Evolutionary conservation across 2,329 filamentous ascomycete genomes (phyloP).

Genomic region (Pseudopyrenochaeta lycopersici): DNA sequence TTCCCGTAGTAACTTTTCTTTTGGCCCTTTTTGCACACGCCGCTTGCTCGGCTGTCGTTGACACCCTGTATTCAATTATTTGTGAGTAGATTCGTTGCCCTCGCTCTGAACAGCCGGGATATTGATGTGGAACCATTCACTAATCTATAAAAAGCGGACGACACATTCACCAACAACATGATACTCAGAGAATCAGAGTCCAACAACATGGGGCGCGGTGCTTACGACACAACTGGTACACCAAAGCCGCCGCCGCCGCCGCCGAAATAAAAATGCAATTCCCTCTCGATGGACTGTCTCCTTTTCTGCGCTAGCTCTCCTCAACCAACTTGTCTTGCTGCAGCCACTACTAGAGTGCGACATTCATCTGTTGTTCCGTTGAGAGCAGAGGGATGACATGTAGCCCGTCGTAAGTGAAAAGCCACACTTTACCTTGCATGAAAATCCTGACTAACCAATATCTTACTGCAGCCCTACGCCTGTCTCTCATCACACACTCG

Average conservation of each 20-base stretch:
- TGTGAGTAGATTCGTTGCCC: slow-evolving; percentile 26
- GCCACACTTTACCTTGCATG: slow-evolving; percentile 38
- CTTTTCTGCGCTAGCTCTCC: slow-evolving; percentile 5
- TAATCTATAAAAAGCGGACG: slow-evolving; percentile 47
- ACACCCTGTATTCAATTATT: slow-evolving; percentile 25
- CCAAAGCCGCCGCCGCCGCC: slow-evolving; percentile 55
- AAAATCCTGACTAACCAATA: slow-evolving; percentile 39
- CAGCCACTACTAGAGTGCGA: neutral
- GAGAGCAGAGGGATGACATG: slow-evolving; percentile 43
- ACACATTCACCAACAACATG: slow-evolving; percentile 45
- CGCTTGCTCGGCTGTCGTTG: slow-evolving; percentile 32
- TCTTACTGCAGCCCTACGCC: slow-evolving; percentile 35
- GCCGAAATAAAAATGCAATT: slow-evolving; percentile 44
- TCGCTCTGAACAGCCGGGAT: slow-evolving; percentile 18
- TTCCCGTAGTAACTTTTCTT: slow-evolving; percentile 14
- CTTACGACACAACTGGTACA: slow-evolving; percentile 61
- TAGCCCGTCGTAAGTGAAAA: slow-evolving; percentile 45
- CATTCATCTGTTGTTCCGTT: slow-evolving; percentile 31
- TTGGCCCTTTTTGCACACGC: slow-evolving; percentile 23
- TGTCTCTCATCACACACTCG: slow-evolving; percentile 19
- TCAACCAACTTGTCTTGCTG: slow-evolving; percentile 4
- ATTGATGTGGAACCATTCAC: slow-evolving; percentile 23
- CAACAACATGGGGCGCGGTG: slow-evolving; percentile 59
- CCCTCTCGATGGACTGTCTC: slow-evolving; percentile 13
- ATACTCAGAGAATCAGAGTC: slow-evolving; percentile 53